These are phyloP conservation scores for Kurtzmaniella natalensis DNA, from an alignment of 1,139 yeast genomes.

Conservation along the genomic window DNA sequence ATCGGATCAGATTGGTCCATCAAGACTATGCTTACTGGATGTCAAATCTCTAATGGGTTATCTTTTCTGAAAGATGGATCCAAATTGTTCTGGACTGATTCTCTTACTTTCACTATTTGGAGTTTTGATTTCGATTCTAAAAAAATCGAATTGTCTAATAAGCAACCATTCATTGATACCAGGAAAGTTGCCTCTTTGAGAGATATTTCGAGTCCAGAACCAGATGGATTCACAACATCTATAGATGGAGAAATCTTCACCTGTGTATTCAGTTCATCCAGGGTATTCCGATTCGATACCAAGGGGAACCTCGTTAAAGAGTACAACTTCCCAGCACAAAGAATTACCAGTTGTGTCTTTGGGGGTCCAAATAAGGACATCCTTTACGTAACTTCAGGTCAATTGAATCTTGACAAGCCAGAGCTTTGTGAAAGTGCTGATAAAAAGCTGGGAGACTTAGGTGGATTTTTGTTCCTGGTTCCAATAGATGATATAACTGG, in stretches of 20 bases:
- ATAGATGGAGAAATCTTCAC: slow-evolving; percentile 59
- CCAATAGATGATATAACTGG: slow-evolving; percentile 20
- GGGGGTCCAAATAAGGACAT: slow-evolving; percentile 62
- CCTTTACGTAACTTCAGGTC: slow-evolving; percentile 67
- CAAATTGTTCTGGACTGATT: slow-evolving; percentile 68
- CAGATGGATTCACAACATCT: slow-evolving; percentile 78
- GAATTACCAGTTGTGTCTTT: slow-evolving; percentile 66
- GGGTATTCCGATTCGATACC: slow-evolving; percentile 50
- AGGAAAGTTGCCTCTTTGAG: slow-evolving; percentile 24
- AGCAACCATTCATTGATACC: slow-evolving; percentile 38
- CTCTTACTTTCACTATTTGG: slow-evolving; percentile 56
- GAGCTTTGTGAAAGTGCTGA: slow-evolving; percentile 12
- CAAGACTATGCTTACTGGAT: slow-evolving; percentile 29
- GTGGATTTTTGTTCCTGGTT: slow-evolving; percentile 39
- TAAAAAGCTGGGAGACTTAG: slow-evolving; percentile 46
- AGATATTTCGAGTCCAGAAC: slow-evolving; percentile 45
- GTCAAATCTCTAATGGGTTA: slow-evolving; percentile 72
- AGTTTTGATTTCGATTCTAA: slow-evolving; percentile 53
- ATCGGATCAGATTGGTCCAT: slow-evolving; percentile 31
- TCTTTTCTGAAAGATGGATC: slow-evolving; percentile 56
- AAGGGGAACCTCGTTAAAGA: slow-evolving; percentile 50
- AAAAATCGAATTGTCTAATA: slow-evolving; percentile 43
- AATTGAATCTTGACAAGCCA: slow-evolving; percentile 37
- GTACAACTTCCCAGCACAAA: slow-evolving; percentile 55
- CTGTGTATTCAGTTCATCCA: slow-evolving; percentile 61